A percentile compares a stretch with the other conserved stretches of the same genome.
Evolutionary conservation across 345 rosid genomes (phyloP).

Genomic region (Murraya paniculata): DNA sequence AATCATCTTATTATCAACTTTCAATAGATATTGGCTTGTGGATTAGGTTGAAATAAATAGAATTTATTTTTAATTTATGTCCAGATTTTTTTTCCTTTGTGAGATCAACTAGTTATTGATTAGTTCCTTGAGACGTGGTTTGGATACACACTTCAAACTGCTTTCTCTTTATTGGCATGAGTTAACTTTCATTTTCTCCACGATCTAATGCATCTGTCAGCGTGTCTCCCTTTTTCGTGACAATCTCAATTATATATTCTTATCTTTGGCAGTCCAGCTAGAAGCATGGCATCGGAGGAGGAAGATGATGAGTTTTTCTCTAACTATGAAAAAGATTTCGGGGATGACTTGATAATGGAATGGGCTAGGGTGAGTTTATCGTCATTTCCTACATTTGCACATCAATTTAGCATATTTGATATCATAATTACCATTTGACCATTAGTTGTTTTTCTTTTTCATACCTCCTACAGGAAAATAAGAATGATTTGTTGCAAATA

Average conservation of each 20-base stretch:
- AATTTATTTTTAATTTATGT: not conserved
- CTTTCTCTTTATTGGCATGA: not conserved
- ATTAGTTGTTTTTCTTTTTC: not conserved
- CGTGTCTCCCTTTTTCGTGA: not conserved
- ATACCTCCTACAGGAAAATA: conserved; percentile 58
- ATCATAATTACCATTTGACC: conserved; percentile 17
- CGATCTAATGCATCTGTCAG: not conserved
- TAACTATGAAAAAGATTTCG: conserved; percentile 50
- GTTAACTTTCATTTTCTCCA: not conserved
- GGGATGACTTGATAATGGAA: conserved; percentile 69
- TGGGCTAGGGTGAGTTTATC: conserved; percentile 85
- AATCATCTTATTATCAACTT: not conserved
- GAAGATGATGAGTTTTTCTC: conserved; percentile 61
- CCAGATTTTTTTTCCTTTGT: not conserved
- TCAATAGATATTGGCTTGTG: not conserved
- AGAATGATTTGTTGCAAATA: conserved; percentile 72
- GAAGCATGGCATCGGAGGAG: conserved; percentile 70
- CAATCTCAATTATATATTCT: conserved; percentile 36
- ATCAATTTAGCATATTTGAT: conserved; percentile 6
- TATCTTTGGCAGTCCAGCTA: conserved; percentile 92
- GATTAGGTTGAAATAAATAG: conserved; percentile 3
- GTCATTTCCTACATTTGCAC: conserved; percentile 10
- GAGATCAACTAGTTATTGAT: not conserved
- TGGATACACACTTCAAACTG: conserved; percentile 3
- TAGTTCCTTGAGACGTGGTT: not conserved